phyloP scores from a whole-genome alignment of 2,329 filamentous ascomycete species.

The Chaetomium sp. region DNA sequence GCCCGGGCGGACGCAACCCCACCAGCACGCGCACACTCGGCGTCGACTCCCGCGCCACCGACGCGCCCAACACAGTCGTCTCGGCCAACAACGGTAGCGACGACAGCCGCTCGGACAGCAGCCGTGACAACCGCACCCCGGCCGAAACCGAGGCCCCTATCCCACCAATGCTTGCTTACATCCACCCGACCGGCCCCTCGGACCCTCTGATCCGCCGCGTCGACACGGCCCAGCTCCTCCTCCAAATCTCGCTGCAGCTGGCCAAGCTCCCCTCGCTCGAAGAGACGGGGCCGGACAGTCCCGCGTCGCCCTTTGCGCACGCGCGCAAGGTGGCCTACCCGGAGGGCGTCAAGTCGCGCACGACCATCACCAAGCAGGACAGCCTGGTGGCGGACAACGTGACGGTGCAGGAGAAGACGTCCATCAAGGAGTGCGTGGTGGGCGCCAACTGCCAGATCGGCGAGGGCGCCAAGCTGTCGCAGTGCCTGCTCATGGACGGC shows the following conservation, averaged over 20 bases:
- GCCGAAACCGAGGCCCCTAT: constrained; percentile 42
- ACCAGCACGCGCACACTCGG: constrained; percentile 15
- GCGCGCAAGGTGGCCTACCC: constrained; percentile 79
- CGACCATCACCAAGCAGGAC: constrained; percentile 80
- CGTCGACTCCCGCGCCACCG: constrained; percentile 15
- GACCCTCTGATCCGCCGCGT: constrained; percentile 77
- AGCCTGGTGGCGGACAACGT: constrained; percentile 86
- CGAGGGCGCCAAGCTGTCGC: constrained; percentile 80
- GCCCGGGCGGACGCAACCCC: constrained; percentile 7
- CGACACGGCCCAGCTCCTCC: constrained; percentile 80
- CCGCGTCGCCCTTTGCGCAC: constrained; percentile 75
- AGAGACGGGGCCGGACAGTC: constrained; percentile 57
- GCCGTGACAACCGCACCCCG: neutral
- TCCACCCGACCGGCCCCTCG: constrained; percentile 62
- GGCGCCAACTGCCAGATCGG: constrained; percentile 86
- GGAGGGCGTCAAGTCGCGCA: constrained; percentile 75
- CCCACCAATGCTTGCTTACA: constrained; percentile 78
- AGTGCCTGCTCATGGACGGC: constrained; percentile 91
- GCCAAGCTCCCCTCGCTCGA: constrained; percentile 78
- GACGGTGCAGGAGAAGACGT: constrained; percentile 81
- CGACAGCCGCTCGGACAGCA: constrained; percentile 5
- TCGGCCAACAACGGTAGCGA: constrained; percentile 33
- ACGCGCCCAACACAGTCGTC: constrained; percentile 22
- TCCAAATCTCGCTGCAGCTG: constrained; percentile 79
- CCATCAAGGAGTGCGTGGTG: constrained; percentile 91